Conservation (phyloP, 2,329 filamentous ascomycete species). For the Juglanconis juglandina region DNA sequence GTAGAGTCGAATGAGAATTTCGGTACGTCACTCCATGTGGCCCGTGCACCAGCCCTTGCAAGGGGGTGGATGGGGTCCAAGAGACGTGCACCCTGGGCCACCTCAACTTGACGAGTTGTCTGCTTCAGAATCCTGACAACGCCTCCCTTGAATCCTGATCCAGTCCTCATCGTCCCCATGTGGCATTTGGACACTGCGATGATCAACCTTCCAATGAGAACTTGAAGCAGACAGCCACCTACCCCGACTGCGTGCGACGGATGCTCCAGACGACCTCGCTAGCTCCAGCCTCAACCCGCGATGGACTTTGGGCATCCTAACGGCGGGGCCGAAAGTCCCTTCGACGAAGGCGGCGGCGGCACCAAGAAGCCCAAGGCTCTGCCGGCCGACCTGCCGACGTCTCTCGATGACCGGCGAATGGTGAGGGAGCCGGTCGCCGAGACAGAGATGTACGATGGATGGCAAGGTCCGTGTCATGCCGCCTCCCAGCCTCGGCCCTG, state of each 20-base stretch:
- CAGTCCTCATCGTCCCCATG: not conserved
- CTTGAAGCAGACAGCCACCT: not conserved
- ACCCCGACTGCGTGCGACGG: slow-evolving; percentile 7
- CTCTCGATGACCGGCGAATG: slow-evolving; percentile 79
- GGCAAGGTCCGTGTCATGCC: slow-evolving; percentile 67
- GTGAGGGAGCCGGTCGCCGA: slow-evolving; percentile 67
- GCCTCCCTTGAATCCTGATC: not conserved
- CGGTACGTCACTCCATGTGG: not conserved
- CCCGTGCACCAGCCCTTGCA: not conserved
- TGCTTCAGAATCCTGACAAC: not conserved
- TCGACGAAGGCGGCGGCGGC: slow-evolving; percentile 33
- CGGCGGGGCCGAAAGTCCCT: slow-evolving; percentile 37
- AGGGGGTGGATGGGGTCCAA: not conserved
- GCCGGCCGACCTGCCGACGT: slow-evolving; percentile 83
- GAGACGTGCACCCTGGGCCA: not conserved
- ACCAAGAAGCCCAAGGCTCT: slow-evolving; percentile 51
- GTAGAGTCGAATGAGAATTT: too few relatives aligned
- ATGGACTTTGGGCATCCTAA: slow-evolving; percentile 59
- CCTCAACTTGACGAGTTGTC: not conserved
- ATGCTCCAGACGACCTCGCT: slow-evolving; percentile 9
- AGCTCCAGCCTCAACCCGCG: slow-evolving; percentile 28
- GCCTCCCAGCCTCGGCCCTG: slow-evolving; percentile 11
- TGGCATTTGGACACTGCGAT: not conserved
- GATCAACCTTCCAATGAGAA: slow-evolving; percentile 2
- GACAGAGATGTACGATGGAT: slow-evolving; percentile 98